Conservation (phyloP, 208 protist species). For the Balamuthia mandrillaris region DNA sequence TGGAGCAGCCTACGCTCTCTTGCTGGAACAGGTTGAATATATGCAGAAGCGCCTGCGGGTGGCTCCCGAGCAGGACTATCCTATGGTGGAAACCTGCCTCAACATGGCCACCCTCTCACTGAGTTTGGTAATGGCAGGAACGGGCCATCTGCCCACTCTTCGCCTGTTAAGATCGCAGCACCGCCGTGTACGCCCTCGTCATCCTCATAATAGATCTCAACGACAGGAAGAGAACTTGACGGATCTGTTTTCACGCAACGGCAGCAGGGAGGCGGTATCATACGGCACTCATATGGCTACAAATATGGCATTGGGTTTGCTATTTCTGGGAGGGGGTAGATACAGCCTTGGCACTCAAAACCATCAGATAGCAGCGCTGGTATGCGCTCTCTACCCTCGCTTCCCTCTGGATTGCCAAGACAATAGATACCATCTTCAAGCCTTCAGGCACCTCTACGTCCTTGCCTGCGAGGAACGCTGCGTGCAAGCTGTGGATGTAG, state of each 20-base stretch:
- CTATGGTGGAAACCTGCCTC: constrained; percentile 61
- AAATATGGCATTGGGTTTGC: constrained; percentile 87
- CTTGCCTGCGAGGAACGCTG: constrained; percentile 85
- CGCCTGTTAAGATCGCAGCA: constrained; percentile 75
- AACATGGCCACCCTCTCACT: constrained; percentile 51
- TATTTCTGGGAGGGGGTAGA: constrained; percentile 88
- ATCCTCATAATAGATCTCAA: background rate
- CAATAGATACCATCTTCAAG: constrained; percentile 83
- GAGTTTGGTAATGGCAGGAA: constrained; percentile 84
- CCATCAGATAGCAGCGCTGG: constrained; percentile 81
- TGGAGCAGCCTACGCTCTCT: constrained; percentile 6
- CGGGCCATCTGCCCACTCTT: constrained; percentile 80
- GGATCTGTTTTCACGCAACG: too few species aligned
- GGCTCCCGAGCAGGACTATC: background rate
- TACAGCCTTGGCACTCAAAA: constrained; percentile 81
- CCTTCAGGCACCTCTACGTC: constrained; percentile 90
- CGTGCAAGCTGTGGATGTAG: constrained; percentile 84
- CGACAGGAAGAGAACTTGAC: too few species aligned
- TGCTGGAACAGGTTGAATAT: constrained; percentile 45
- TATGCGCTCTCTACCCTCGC: constrained; percentile 87
- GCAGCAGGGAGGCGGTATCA: constrained; percentile 46
- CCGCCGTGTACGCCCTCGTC: constrained; percentile 34
- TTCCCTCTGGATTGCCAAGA: constrained; percentile 83
- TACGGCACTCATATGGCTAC: constrained; percentile 92
- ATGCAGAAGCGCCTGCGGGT: background rate